phyloP scores from a whole-genome alignment of 2,329 filamentous ascomycete genomes.

The Neoascochyta sp. region DNA sequence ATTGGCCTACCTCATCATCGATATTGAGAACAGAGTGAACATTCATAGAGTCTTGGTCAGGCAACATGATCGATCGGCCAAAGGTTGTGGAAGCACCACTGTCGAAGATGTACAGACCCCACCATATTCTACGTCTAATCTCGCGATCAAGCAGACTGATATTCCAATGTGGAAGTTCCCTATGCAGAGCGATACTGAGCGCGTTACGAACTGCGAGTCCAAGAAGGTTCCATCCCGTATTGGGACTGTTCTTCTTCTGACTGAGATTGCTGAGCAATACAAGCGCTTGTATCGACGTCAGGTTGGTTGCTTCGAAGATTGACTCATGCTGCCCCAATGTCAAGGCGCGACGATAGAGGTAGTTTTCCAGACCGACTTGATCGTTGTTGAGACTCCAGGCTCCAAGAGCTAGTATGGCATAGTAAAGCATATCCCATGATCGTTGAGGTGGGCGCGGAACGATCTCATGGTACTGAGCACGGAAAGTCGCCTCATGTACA shows the following conservation, averaged over 20 bases:
- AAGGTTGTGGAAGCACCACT: conserved; percentile 27
- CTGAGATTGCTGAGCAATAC: conserved; percentile 23
- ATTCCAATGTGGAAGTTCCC: conserved; percentile 26
- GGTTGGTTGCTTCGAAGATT: conserved; percentile 21
- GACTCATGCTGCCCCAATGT: conserved; percentile 24
- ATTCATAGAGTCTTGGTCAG: conserved; percentile 24
- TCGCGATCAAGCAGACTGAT: conserved; percentile 25
- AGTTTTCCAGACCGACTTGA: conserved; percentile 21
- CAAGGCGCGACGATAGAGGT: conserved; percentile 21
- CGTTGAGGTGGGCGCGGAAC: conserved; percentile 18
- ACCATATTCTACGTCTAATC: conserved; percentile 22
- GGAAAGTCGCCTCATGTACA: conserved; percentile 25
- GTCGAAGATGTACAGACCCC: conserved; percentile 25
- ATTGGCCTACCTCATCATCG: conserved; percentile 15
- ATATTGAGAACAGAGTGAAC: conserved; percentile 23
- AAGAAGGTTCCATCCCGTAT: conserved; percentile 24
- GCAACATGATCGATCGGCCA: conserved; percentile 22
- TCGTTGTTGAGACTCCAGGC: conserved; percentile 23
- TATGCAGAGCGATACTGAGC: conserved; percentile 22
- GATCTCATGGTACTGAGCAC: conserved; percentile 24
- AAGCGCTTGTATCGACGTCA: conserved; percentile 23
- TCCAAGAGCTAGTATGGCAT: conserved; percentile 21
- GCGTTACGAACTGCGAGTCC: conserved; percentile 24
- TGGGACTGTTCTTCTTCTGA: conserved; percentile 23
- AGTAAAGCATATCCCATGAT: conserved; percentile 25